phyloP scores from a whole-genome alignment of 208 protist species.

The Trypanosoma brucei region DNA sequence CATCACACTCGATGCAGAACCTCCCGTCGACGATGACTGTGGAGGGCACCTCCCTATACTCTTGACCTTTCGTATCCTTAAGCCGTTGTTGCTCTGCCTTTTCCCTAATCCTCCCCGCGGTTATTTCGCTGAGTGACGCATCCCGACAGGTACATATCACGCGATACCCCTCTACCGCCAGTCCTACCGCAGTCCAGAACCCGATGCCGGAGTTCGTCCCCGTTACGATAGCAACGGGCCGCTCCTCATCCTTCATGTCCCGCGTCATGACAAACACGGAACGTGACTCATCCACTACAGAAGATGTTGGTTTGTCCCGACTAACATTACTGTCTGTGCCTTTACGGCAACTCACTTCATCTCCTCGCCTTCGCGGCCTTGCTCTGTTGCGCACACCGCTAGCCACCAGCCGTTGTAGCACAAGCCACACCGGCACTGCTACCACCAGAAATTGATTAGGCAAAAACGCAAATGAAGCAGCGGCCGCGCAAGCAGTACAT shows the following conservation, averaged over 20 bases:
- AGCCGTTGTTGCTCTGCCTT: slow-evolving; percentile 34
- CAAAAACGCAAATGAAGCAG: slow-evolving; percentile 23
- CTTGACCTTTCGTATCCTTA: slow-evolving; percentile 9
- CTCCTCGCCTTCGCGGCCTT: slow-evolving; percentile 19
- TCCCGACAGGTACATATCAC: slow-evolving; percentile 80
- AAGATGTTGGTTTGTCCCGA: no score
- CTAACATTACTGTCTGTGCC: not conserved
- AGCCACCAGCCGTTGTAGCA: slow-evolving; percentile 42
- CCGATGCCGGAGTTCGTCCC: slow-evolving; percentile 90
- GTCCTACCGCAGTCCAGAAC: slow-evolving; percentile 68
- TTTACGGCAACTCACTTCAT: not conserved
- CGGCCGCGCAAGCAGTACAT: slow-evolving; percentile 24
- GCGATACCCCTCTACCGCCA: slow-evolving; percentile 72
- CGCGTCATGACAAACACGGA: slow-evolving; percentile 37
- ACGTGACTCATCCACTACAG: not conserved
- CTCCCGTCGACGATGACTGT: slow-evolving; percentile 48
- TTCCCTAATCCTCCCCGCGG: slow-evolving; percentile 36
- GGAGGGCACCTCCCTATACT: slow-evolving; percentile 39
- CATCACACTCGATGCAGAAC: slow-evolving; percentile 69
- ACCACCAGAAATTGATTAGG: slow-evolving; percentile 16
- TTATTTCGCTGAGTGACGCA: slow-evolving; percentile 39
- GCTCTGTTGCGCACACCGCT: slow-evolving; percentile 41
- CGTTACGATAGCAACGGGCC: slow-evolving; percentile 84
- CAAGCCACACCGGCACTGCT: slow-evolving; percentile 35
- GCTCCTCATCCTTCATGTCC: slow-evolving; percentile 42